phyloP scores from a whole-genome alignment of 2,329 filamentous ascomycete species.

The Aquanectria penicillioides region DNA sequence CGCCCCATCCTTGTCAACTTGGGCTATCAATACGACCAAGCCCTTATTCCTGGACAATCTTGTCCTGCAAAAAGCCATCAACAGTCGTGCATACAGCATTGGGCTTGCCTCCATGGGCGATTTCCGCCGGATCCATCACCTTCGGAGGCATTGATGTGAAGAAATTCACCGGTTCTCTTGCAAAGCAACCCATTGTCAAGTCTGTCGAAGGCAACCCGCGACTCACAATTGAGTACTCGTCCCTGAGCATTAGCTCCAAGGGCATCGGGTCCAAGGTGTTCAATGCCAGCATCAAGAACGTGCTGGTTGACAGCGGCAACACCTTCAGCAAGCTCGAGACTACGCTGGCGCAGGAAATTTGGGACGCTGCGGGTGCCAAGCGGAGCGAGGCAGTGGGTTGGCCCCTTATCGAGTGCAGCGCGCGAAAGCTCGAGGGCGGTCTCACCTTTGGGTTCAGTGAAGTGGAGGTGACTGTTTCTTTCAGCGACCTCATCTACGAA shows the following conservation, averaged over 20 bases:
- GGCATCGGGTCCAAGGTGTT: constrained; percentile 47
- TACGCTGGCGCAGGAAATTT: constrained; percentile 45
- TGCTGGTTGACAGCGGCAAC: constrained; percentile 70
- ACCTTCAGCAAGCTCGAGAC: constrained; percentile 69
- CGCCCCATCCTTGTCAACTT: constrained; percentile 35
- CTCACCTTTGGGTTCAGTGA: constrained; percentile 2
- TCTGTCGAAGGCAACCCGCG: constrained; percentile 34
- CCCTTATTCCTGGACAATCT: constrained; percentile 40
- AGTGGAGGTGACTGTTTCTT: not conserved
- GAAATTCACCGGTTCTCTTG: constrained; percentile 61
- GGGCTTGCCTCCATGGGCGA: constrained; percentile 31
- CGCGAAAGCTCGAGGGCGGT: not conserved
- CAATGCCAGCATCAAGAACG: constrained; percentile 52
- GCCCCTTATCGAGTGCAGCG: constrained; percentile 27
- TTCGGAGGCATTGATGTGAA: constrained; percentile 65
- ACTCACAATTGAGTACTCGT: constrained; percentile 49
- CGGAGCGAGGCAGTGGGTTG: constrained; percentile 54
- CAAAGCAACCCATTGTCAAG: constrained; percentile 61
- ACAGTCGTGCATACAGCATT: constrained; percentile 42
- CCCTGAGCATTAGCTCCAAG: constrained; percentile 41
- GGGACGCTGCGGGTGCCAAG: constrained; percentile 45
- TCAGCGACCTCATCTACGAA: constrained; percentile 6
- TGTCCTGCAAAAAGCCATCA: constrained; percentile 34
- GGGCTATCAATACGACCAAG: constrained; percentile 34
- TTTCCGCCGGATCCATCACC: constrained; percentile 41